Conservation (phyloP, 1,284 basidiomycete genomes). For the Clitocybe nebularis region DNA sequence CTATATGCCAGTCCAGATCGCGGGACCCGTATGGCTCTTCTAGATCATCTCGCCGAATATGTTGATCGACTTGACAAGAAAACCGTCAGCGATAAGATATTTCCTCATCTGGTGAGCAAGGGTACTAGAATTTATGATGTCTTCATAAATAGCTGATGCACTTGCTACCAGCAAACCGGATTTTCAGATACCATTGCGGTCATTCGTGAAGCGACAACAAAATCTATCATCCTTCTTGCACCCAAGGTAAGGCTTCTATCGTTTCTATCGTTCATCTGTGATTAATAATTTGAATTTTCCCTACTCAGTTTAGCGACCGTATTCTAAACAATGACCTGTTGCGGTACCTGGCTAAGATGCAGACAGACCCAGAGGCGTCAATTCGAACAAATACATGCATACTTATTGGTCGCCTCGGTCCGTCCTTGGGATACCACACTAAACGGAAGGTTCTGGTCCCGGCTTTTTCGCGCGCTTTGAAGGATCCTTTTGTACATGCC, state of each 20-base stretch:
- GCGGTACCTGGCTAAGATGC: conserved; percentile 88
- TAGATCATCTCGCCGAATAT: conserved; percentile 85
- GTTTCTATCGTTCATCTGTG: not conserved
- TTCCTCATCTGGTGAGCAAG: conserved; percentile 81
- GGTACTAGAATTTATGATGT: not conserved
- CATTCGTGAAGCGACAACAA: conserved; percentile 92
- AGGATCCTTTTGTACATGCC: conserved; percentile 91
- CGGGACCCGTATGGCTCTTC: conserved; percentile 88
- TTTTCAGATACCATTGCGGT: conserved; percentile 93
- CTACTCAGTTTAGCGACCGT: conserved; percentile 74
- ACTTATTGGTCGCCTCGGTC: conserved; percentile 88
- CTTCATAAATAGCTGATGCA: conserved; percentile 4
- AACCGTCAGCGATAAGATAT: conserved; percentile 84
- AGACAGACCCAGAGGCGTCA: conserved; percentile 88
- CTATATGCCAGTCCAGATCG: conserved; percentile 87
- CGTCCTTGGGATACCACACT: conserved; percentile 81
- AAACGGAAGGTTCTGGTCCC: conserved; percentile 95
- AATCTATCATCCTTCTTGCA: conserved; percentile 81
- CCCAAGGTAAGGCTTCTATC: conserved; percentile 60
- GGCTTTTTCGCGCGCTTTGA: conserved; percentile 88
- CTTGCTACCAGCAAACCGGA: conserved; percentile 72
- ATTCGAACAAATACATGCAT: conserved; percentile 99
- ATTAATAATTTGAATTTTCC: not conserved
- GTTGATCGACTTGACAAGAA: conserved; percentile 85
- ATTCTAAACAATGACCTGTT: conserved; percentile 97